These are phyloP conservation scores for Candida tibetensis DNA, from an alignment of 805 yeast species.

Conservation along the genomic window DNA sequence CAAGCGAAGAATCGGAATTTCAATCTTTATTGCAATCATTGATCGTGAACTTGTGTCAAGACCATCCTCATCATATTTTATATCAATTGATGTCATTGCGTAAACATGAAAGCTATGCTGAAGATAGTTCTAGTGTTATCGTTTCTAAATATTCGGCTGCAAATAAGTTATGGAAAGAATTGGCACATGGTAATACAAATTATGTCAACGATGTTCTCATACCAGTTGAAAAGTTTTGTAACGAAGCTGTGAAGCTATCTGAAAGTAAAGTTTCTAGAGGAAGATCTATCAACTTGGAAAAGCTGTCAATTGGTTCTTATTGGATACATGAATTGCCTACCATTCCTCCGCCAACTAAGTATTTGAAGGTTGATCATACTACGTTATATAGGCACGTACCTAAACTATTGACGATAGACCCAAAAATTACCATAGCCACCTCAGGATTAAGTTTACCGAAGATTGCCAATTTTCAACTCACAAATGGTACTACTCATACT, in stretches of 20 bases:
- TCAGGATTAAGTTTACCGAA: slow-evolving; percentile 90
- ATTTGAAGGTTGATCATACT: slow-evolving; percentile 40
- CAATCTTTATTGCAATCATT: slow-evolving; percentile 52
- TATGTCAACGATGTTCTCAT: slow-evolving; percentile 30
- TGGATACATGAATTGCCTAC: slow-evolving; percentile 48
- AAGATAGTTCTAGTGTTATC: slow-evolving; percentile 31
- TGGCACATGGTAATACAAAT: slow-evolving; percentile 24
- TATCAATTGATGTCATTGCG: slow-evolving; percentile 60
- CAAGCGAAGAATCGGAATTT: slow-evolving; percentile 48
- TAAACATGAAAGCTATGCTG: slow-evolving; percentile 38
- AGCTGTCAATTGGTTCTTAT: slow-evolving; percentile 37
- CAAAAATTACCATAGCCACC: slow-evolving; percentile 56
- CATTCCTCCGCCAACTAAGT: slow-evolving; percentile 68
- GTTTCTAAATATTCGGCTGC: slow-evolving; percentile 51
- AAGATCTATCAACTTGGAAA: slow-evolving; percentile 27
- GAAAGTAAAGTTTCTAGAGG: slow-evolving; percentile 40
- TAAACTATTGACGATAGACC: slow-evolving; percentile 43
- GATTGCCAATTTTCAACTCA: slow-evolving; percentile 52
- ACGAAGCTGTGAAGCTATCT: slow-evolving; percentile 51
- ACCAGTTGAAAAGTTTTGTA: slow-evolving; percentile 51
- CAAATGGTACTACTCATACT: slow-evolving; percentile 57
- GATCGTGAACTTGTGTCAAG: slow-evolving; percentile 44
- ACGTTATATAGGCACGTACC: slow-evolving; percentile 49
- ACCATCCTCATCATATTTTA: slow-evolving; percentile 72
- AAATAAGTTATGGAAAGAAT: slow-evolving; percentile 40